phyloP scores from a whole-genome alignment of 768 basidiomycete genomes.

The Lepiota brunneoincarnata region DNA sequence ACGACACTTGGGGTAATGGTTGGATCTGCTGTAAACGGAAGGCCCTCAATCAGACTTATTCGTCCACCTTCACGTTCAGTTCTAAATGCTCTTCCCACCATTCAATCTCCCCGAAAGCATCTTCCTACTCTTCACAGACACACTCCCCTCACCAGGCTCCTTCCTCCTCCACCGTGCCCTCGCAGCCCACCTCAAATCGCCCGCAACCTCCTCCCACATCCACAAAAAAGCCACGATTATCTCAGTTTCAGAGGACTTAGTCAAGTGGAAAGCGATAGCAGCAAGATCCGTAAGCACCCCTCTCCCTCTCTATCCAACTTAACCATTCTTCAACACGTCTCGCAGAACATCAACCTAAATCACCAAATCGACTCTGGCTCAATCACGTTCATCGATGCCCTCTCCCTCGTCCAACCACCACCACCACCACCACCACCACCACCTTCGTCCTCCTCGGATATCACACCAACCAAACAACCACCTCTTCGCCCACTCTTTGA shows the following conservation, averaged over 20 bases:
- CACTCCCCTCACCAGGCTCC: conserved; percentile 67
- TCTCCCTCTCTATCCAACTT: background rate
- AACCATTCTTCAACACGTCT: background rate
- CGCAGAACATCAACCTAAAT: conserved; percentile 38
- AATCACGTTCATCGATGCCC: conserved; percentile 55
- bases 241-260: conserved; percentile 53
- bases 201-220: conserved; percentile 14
- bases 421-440: too few species aligned
- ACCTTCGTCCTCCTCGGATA: conserved; percentile 14
- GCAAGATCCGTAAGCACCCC: conserved; percentile 55
- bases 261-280: conserved; percentile 62
- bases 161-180: conserved; percentile 64
- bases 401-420: conserved; percentile 31
- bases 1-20: too few species aligned
- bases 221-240: conserved; percentile 43
- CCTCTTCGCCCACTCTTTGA: conserved; percentile 23
- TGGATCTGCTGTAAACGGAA: too few species aligned
- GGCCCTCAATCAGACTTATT: background rate
- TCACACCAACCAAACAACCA: conserved; percentile 13
- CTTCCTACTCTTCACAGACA: conserved; percentile 65
- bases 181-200: conserved; percentile 48
- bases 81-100: conserved; percentile 36
- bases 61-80: background rate
- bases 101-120: conserved; percentile 50
- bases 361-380: conserved; percentile 33